Base-by-base conservation (phyloP, 768 basidiomycete genomes). In the Boletus pseudo-olivaceus region DNA sequence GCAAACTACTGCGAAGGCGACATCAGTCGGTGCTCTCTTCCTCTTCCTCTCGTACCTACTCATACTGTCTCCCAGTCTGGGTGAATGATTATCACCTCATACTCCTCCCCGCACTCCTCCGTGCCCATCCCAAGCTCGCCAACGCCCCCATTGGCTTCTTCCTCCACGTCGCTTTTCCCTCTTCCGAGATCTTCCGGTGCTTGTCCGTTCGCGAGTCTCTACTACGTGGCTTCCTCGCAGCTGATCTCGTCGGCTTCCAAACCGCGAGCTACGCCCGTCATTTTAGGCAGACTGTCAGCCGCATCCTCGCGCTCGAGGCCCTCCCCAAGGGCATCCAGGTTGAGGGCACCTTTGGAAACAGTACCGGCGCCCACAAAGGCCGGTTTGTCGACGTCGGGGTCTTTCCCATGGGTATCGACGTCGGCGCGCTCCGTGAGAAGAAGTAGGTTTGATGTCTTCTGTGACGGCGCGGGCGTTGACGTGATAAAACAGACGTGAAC, bases 21-120 rank as follows among this genome's bases (percentile, higher is more conserved):
- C 69, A 84, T 98, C 65, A 83, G 79, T 82, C 27, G 12, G 66
- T 61, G 6, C 23, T 26, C 33, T 23, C 45, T 15, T 14, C 26
- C 43, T 5, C 23, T 39, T 43, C 29, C 34, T 54, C 40, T 37
- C 50, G 27, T 42, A 6, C 32, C 20, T 23, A 0, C 57, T 64
- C 44, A 66, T 47, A 38, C 20, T 4, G 3, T 35, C 4, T 49
- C 20, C 7, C 17, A 80, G 79, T 90, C 62, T 90, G 87, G 87
- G 79, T 91, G 4, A 93, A 99, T 72, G 96, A 98, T 74, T 99
- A 98, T 72, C 96, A 99, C 66, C 85, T 98, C 45, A 88, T 97
- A 78, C 85, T 98, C 46, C 82, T 97, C 9, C 96, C 96, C 1
- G 78, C 81, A 40, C 84, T 98, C 72, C 81, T 98, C 29, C 86